Base-by-base conservation (phyloP, 176 grass and related monocot species). In the Avena sativa region DNA sequence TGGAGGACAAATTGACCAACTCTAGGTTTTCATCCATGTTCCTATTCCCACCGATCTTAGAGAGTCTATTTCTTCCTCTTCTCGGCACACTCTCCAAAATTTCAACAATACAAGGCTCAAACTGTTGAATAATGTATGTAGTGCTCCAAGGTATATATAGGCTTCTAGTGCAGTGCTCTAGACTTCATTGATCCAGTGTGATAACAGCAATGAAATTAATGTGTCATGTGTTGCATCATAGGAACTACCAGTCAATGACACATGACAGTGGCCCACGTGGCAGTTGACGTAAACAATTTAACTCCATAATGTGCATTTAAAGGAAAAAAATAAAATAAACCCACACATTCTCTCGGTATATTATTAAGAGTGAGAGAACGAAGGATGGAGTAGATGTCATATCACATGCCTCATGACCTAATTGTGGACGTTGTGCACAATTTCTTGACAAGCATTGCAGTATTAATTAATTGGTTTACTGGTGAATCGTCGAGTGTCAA, bases 41-140 rank as follows among this genome's bases (percentile, higher is more conserved):
- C 85, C 66, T 81, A 81, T 80, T 86, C 85, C 85, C 52, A 71
- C 26, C 13, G 26, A 46, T 73, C 66, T 73, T 73, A 87, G 76
- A 60, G 25, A 60, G 40, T 43, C 63, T 36, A 25, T 32, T 66
- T 77, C 72, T 40, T 81, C 77, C 85, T 73, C 78, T 81, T 81
- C 67, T 8, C 15, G 0, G 11, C 38, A 74, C 67, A 52, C 78
- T 14, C 85, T 62, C 19, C 46, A 68, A 56, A 57, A 51, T 13
- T 20, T 3, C 28, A 57, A 63, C 53, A 63, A 64, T 40, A 21
- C 58, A 26, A 52, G 64, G 49, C 4, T 81, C 8, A 28, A 16
- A 51, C 23, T 72, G 4, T 38, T 72, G 40, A 62, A 34, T 56
- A 63, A 66, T 51, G 55, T 25, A 43, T 80, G 53, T 16, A 32